Evolutionary conservation across 2,329 filamentous ascomycete species (phyloP).

Genomic region (Colletotrichum magnum): DNA sequence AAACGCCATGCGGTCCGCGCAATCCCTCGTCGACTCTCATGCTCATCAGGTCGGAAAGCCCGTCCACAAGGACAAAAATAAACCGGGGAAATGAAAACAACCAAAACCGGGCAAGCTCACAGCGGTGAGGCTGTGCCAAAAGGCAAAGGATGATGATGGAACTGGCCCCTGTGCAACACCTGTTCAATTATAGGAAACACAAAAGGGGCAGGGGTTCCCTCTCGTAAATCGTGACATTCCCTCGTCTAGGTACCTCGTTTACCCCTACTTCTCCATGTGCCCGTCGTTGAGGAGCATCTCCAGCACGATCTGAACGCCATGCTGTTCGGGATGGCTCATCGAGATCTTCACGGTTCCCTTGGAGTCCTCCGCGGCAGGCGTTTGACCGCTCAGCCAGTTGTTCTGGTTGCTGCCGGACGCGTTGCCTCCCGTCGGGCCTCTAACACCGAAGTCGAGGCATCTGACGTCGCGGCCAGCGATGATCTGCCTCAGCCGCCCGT

Average conservation of each 20-base stretch:
- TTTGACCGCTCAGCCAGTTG: conserved; percentile 49
- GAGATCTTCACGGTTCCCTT: conserved; percentile 91
- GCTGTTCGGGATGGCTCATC: conserved; percentile 92
- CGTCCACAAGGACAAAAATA: neutral
- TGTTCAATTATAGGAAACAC: conserved; percentile 19
- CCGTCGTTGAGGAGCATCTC: conserved; percentile 95
- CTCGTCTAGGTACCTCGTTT: neutral
- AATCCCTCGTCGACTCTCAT: conserved; percentile 17
- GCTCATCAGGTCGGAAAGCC: conserved; percentile 2
- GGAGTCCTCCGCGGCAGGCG: conserved; percentile 59
- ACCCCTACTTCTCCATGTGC: conserved; percentile 66
- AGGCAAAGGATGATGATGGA: neutral
- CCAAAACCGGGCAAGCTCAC: neutral
- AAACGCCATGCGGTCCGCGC: conserved; percentile 32
- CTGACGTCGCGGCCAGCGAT: conserved; percentile 92
- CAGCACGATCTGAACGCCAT: conserved; percentile 88
- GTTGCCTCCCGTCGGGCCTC: conserved; percentile 70
- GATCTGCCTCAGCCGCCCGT: conserved; percentile 92
- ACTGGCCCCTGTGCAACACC: conserved; percentile 1
- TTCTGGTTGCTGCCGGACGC: conserved; percentile 47
- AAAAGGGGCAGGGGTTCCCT: neutral
- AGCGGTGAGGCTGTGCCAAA: neutral
- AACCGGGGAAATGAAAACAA: conserved; percentile 1
- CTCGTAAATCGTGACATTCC: conserved; percentile 15
- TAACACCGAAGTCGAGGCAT: conserved; percentile 87